A percentile compares a stretch with the other conserved stretches of the same genome.
These are phyloP conservation scores for Eutrema salsugineum DNA, from an alignment of 441 rosid species.

Conservation along the genomic window DNA sequence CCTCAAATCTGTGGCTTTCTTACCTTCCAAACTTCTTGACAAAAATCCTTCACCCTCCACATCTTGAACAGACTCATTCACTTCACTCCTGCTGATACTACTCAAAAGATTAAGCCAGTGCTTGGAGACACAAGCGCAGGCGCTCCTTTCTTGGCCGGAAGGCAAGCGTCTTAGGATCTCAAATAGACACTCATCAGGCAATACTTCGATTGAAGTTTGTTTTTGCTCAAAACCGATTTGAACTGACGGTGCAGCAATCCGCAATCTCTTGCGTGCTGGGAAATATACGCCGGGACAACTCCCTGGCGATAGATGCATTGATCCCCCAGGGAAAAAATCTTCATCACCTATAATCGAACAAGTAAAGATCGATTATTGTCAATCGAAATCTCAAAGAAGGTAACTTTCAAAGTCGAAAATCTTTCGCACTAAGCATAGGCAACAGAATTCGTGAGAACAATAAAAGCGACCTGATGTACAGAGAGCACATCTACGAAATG, in stretches of 20 bases:
- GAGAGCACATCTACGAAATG: not conserved
- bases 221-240: conserved; percentile 35
- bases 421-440: not conserved
- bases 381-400: not conserved
- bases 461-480: not conserved
- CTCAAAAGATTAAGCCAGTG: conserved; percentile 76
- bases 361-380: conserved; percentile 2
- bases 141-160: conserved; percentile 68
- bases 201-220: conserved; percentile 59
- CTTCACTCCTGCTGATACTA: conserved; percentile 52
- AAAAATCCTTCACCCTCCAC: conserved; percentile 39
- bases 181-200: conserved; percentile 88
- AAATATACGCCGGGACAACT: conserved; percentile 31
- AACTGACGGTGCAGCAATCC: conserved; percentile 43
- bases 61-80: conserved; percentile 51
- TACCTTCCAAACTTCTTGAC: conserved; percentile 76
- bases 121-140: conserved; percentile 81
- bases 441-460: not conserved
- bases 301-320: conserved; percentile 33
- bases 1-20: conserved; percentile 81
- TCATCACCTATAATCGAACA: conserved; percentile 28
- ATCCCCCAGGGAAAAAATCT: conserved; percentile 24
- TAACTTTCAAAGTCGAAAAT: not conserved
- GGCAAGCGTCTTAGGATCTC: conserved; percentile 83
- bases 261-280: conserved; percentile 77